Percentiles rank a stretch among this genome's conserved stretches.
Evolutionary conservation across 352 stramenopile species (phyloP).

Genomic region (Globisporangium sylvaticum): DNA sequence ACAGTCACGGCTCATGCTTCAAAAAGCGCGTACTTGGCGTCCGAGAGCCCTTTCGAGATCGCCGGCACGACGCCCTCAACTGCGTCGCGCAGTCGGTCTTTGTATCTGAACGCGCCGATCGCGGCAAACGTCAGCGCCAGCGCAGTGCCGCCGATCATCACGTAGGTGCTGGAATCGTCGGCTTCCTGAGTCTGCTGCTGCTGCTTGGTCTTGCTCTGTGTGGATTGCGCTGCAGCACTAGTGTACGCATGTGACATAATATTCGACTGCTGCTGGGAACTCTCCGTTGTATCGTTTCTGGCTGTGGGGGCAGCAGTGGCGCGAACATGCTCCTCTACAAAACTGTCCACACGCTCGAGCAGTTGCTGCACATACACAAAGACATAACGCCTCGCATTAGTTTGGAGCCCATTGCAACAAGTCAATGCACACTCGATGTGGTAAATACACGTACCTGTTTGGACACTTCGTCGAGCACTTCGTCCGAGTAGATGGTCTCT

Average conservation of each 20-base stretch:
- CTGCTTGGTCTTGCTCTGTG: not conserved
- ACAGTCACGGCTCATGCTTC: conserved; percentile 29
- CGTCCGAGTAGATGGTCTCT: conserved; percentile 31
- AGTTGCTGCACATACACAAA: conserved; percentile 17
- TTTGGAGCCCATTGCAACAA: not conserved
- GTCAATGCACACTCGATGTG: not conserved
- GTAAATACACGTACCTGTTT: conserved; percentile 33
- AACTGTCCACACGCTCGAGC: conserved; percentile 29
- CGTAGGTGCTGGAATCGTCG: conserved; percentile 31
- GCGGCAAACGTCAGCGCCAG: conserved; percentile 42
- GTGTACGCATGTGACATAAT: not conserved
- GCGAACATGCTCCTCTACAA: conserved; percentile 14
- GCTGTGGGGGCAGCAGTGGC: not conserved
- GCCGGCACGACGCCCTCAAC: conserved; percentile 34
- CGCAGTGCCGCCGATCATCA: conserved; percentile 44
- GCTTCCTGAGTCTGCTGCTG: conserved; percentile 8
- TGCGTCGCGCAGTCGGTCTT: conserved; percentile 42
- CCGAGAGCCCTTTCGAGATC: conserved; percentile 54
- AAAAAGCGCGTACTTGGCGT: conserved; percentile 67
- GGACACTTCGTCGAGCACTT: conserved; percentile 33
- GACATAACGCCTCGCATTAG: not conserved
- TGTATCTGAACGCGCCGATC: conserved; percentile 43
- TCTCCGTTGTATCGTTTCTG: conserved; percentile 10
- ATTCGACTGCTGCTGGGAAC: not conserved
- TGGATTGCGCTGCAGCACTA: not conserved